Evolutionary conservation across 192 early-diverging fungal genomes (phyloP).

Genomic region (Spizellomyces sp.): DNA sequence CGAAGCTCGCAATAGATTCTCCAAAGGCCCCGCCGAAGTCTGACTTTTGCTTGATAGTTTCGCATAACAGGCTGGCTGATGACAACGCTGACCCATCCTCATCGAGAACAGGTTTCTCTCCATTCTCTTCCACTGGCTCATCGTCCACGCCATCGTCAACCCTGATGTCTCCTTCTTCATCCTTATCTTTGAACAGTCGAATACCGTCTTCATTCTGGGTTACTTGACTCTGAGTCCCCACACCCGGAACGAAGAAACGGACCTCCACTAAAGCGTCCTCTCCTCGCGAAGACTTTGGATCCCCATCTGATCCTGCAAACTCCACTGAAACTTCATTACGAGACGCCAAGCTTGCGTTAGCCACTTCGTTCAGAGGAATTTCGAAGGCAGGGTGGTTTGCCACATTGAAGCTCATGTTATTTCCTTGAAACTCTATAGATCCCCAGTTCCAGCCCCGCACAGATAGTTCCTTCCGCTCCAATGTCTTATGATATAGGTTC

Average conservation of each 20-base stretch:
- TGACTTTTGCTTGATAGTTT: slow-evolving; percentile 87
- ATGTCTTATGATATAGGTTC: slow-evolving; percentile 67
- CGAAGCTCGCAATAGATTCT: slow-evolving; percentile 89
- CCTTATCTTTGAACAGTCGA: slow-evolving; percentile 44
- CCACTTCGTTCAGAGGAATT: slow-evolving; percentile 83
- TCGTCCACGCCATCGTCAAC: slow-evolving; percentile 40
- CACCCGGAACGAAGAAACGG: slow-evolving; percentile 90
- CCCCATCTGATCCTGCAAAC: slow-evolving; percentile 71
- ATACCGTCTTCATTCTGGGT: slow-evolving; percentile 52
- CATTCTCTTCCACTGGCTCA: slow-evolving; percentile 45
- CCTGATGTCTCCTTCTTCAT: slow-evolving; percentile 39
- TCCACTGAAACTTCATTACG: slow-evolving; percentile 94
- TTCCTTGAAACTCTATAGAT: slow-evolving; percentile 53
- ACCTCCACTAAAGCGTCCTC: slow-evolving; percentile 89
- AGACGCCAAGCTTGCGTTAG: slow-evolving; percentile 79
- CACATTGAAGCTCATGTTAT: slow-evolving; percentile 79
- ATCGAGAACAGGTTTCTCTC: slow-evolving; percentile 50
- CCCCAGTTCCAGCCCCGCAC: slow-evolving; percentile 99
- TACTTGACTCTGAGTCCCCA: slow-evolving; percentile 56
- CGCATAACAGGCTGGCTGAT: slow-evolving; percentile 76
- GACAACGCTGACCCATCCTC: slow-evolving; percentile 73
- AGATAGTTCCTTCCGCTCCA: slow-evolving; percentile 85
- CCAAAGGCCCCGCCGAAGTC: slow-evolving; percentile 85
- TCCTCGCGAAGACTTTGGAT: slow-evolving; percentile 53
- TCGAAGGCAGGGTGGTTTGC: slow-evolving; percentile 87